phyloP scores from a whole-genome alignment of 2,329 filamentous ascomycete genomes.

The Neospermospora avenae region DNA sequence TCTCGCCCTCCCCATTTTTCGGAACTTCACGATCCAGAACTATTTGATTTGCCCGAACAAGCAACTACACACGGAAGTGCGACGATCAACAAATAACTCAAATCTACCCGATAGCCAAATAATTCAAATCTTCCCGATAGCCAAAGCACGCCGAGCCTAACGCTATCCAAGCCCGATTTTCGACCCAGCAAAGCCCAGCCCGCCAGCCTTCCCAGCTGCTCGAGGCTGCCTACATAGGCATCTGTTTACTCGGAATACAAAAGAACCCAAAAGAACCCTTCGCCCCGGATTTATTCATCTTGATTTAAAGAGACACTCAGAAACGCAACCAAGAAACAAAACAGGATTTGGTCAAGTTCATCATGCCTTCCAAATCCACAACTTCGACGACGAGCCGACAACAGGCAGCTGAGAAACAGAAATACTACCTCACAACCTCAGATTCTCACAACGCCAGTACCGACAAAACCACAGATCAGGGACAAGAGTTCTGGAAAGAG shows the following conservation, averaged over 20 bases:
- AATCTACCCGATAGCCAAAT: neutral
- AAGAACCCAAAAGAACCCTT: neutral
- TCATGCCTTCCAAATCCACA: constrained; percentile 2
- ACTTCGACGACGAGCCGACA: neutral
- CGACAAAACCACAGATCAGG: constrained; percentile 17
- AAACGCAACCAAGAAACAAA: neutral
- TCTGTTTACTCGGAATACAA: neutral
- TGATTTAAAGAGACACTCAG: no score
- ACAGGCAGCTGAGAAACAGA: neutral
- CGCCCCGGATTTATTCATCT: no score
- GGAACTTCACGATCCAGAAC: neutral
- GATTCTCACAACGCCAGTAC: neutral
- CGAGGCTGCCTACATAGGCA: neutral
- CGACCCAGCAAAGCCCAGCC: constrained; percentile 6
- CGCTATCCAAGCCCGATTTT: neutral
- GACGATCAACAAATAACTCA: constrained; percentile 1
- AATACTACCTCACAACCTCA: constrained; percentile 3
- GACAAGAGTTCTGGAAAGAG: constrained; percentile 24
- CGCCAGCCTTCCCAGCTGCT: constrained; percentile 3
- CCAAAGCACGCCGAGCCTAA: neutral
- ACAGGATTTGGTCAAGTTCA: neutral
- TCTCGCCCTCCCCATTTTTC: neutral
- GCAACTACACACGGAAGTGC: neutral
- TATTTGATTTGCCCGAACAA: neutral
- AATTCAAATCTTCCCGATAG: neutral